Evolutionary conservation across 805 yeast species (phyloP).

Genomic region (Schwanniomyces occidentalis): DNA sequence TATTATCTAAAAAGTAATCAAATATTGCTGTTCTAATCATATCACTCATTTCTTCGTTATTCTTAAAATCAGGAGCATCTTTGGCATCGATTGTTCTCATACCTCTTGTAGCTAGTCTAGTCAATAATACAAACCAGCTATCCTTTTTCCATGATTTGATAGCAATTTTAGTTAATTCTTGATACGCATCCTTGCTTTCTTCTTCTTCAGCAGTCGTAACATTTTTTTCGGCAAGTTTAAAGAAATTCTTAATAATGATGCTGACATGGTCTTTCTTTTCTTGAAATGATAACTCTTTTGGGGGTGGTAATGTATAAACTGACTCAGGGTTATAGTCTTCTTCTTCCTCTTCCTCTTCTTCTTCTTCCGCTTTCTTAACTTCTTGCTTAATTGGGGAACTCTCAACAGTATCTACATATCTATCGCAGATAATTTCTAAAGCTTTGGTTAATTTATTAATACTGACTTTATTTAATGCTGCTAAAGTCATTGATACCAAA

Average conservation of each 20-base stretch:
- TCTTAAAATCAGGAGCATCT: slow-evolving; percentile 24
- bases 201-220: slow-evolving; percentile 11
- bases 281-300: slow-evolving; percentile 49
- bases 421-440: slow-evolving; percentile 62
- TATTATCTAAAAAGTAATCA: slow-evolving; percentile 70
- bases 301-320: slow-evolving; percentile 56
- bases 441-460: slow-evolving; percentile 59
- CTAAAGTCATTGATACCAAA: slow-evolving; percentile 62
- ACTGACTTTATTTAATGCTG: slow-evolving; percentile 61
- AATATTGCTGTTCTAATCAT: slow-evolving; percentile 69
- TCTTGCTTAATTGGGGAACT: slow-evolving; percentile 5
- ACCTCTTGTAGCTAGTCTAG: slow-evolving; percentile 84
- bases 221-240: slow-evolving; percentile 44
- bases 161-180: slow-evolving; percentile 60
- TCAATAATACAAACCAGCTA: slow-evolving; percentile 74
- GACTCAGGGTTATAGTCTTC: slow-evolving; percentile 41
- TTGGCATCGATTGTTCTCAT: slow-evolving; percentile 33
- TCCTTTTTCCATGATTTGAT: slow-evolving; percentile 55
- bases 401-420: slow-evolving; percentile 51
- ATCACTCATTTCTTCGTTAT: slow-evolving; percentile 49
- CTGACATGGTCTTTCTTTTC: slow-evolving; percentile 60
- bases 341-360: slow-evolving; percentile 31
- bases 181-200: slow-evolving; percentile 22
- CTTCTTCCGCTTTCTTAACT: slow-evolving; percentile 12
- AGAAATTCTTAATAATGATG: slow-evolving; percentile 59